phyloP scores from a whole-genome alignment of 2,329 filamentous ascomycete genomes.

The Trichoderma endophyticum region DNA sequence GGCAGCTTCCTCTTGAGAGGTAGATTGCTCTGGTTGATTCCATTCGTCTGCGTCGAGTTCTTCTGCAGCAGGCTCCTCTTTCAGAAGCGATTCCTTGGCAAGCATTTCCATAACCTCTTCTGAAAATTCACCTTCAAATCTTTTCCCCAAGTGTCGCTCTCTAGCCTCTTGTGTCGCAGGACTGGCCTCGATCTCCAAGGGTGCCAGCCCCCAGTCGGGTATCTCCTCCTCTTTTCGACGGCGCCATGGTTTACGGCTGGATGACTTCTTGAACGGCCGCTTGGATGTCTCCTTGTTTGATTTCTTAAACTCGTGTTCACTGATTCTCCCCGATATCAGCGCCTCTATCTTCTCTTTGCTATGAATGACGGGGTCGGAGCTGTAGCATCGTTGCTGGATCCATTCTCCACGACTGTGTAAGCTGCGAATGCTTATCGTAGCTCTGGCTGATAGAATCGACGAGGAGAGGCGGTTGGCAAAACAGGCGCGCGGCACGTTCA shows the following conservation, averaged over 20 bases:
- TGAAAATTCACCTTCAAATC: neutral
- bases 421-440: neutral
- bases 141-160: neutral
- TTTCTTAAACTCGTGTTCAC: neutral
- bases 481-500: constrained; percentile 33
- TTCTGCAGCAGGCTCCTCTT: neutral
- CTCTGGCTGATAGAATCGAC: neutral
- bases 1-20: neutral
- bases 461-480: constrained; percentile 28
- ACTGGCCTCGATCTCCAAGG: neutral
- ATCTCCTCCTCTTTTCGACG: constrained; percentile 13
- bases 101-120: neutral
- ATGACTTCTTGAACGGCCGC: neutral
- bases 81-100: neutral
- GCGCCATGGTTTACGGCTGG: neutral
- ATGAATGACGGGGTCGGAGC: constrained; percentile 25
- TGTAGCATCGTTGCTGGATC: constrained; percentile 23
- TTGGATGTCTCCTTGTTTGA: neutral
- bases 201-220: constrained; percentile 19
- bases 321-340: constrained; percentile 23
- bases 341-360: constrained; percentile 28
- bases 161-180: neutral
- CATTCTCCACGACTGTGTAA: neutral
- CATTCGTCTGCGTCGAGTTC: neutral
- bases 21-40: neutral